These are phyloP conservation scores for Volvox carteri DNA, from an alignment of 163 green algal species.

Conservation along the genomic window DNA sequence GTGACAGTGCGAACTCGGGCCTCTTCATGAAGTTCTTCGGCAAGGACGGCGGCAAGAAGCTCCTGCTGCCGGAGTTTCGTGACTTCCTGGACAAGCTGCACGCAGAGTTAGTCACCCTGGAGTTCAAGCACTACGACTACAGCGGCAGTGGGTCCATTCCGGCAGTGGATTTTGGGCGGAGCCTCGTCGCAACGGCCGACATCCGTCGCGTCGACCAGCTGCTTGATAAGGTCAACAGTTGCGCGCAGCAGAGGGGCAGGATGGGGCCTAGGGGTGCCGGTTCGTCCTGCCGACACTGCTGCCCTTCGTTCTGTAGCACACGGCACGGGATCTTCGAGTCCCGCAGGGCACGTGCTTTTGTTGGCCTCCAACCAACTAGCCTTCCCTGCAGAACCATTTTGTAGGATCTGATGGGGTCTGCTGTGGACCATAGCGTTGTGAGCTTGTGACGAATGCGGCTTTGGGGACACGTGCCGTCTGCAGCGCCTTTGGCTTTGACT, in stretches of 20 bases:
- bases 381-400: too few relatives aligned
- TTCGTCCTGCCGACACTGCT: too few relatives aligned
- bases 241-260: background rate
- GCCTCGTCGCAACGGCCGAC: constrained; percentile 71
- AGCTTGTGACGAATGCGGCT: too few relatives aligned
- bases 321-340: too few relatives aligned
- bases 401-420: too few relatives aligned
- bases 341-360: too few relatives aligned
- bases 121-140: constrained; percentile 82
- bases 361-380: too few relatives aligned
- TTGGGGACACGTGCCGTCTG: too few relatives aligned
- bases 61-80: constrained; percentile 73
- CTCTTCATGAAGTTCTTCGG: constrained; percentile 81
- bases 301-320: too few relatives aligned
- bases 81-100: constrained; percentile 80
- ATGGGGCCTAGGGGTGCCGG: background rate
- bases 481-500: too few relatives aligned
- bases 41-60: constrained; percentile 62
- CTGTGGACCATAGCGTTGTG: too few relatives aligned
- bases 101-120: constrained; percentile 73
- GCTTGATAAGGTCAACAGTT: constrained; percentile 79
- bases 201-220: constrained; percentile 72
- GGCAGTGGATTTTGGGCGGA: constrained; percentile 78
- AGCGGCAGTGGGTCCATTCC: constrained; percentile 54
- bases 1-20: constrained; percentile 41